Evolutionary conservation across 2,329 filamentous ascomycete species (phyloP).

Genomic region (Aspergillus tubingensis): DNA sequence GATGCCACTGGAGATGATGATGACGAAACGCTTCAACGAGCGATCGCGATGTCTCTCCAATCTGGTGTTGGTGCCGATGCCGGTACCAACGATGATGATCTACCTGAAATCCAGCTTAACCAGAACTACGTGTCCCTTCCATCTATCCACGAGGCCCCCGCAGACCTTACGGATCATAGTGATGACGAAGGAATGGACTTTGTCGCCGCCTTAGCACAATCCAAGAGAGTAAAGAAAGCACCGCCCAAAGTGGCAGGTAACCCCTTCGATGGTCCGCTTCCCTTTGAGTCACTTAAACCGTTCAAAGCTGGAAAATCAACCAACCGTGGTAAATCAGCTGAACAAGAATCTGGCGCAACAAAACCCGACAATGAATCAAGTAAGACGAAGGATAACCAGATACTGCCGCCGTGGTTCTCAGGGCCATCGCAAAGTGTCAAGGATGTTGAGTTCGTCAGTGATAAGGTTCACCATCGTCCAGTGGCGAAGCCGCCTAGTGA

Average conservation of each 20-base stretch:
- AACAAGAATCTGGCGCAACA: slow-evolving; percentile 44
- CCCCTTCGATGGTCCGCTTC: slow-evolving; percentile 76
- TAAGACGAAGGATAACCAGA: not conserved
- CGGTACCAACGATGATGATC: slow-evolving; percentile 40
- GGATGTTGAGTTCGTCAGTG: slow-evolving; percentile 35
- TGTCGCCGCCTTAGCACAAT: slow-evolving; percentile 71
- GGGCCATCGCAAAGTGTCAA: slow-evolving; percentile 28
- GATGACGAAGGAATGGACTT: slow-evolving; percentile 78
- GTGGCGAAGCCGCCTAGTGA: slow-evolving; percentile 26
- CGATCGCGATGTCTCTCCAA: slow-evolving; percentile 82
- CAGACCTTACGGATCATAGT: slow-evolving; percentile 50
- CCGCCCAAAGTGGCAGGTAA: slow-evolving; percentile 43
- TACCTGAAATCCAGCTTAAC: slow-evolving; percentile 36
- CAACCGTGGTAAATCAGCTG: slow-evolving; percentile 35
- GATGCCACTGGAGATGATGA: slow-evolving; percentile 52
- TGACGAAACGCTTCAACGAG: slow-evolving; percentile 74
- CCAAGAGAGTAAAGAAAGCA: slow-evolving; percentile 61
- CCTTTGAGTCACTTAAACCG: slow-evolving; percentile 77
- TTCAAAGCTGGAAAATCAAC: slow-evolving; percentile 69
- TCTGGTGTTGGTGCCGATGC: not conserved
- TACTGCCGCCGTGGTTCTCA: slow-evolving; percentile 51
- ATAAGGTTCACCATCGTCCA: slow-evolving; percentile 27
- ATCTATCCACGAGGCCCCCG: slow-evolving; percentile 28
- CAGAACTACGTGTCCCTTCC: slow-evolving; percentile 51
- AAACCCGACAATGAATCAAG: slow-evolving; percentile 31